Evolutionary conservation across 257 asterid species (phyloP).

Genomic region (Nicotiana knightiana): DNA sequence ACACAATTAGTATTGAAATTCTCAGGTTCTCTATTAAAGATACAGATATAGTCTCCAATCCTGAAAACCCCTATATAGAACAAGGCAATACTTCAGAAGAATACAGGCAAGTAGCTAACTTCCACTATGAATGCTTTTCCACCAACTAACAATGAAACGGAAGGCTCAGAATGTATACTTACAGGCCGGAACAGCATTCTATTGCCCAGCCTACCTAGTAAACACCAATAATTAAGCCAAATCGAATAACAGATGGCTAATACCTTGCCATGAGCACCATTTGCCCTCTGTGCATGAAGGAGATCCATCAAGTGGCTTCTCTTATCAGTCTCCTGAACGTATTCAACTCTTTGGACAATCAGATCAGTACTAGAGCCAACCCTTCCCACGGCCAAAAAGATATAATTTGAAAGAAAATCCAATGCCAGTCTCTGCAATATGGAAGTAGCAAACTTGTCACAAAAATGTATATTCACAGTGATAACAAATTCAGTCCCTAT

Average conservation of each 20-base stretch:
- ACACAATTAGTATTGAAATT: neutral
- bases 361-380: slow-evolving; percentile 98
- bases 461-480: slow-evolving; percentile 1
- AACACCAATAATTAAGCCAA: neutral
- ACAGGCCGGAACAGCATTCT: neutral
- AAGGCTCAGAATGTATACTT: neutral
- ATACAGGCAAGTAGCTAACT: neutral
- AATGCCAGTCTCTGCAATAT: slow-evolving; percentile 78
- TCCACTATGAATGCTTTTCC: neutral
- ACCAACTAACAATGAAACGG: neutral
- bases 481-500: neutral
- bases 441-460: slow-evolving; percentile 18
- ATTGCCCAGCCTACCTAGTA: neutral
- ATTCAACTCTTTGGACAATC: slow-evolving; percentile 94
- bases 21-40: neutral
- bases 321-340: slow-evolving; percentile 87
- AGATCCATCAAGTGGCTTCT: slow-evolving; percentile 98
- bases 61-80: neutral
- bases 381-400: slow-evolving; percentile 95
- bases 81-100: neutral
- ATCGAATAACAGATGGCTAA: neutral
- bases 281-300: slow-evolving; percentile 85
- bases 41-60: neutral
- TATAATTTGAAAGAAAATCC: slow-evolving; percentile 70
- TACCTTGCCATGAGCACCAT: slow-evolving; percentile 81